Base-by-base conservation (phyloP, 495 filamentous ascomycete genomes). In the Aspergillus indologenus region DNA sequence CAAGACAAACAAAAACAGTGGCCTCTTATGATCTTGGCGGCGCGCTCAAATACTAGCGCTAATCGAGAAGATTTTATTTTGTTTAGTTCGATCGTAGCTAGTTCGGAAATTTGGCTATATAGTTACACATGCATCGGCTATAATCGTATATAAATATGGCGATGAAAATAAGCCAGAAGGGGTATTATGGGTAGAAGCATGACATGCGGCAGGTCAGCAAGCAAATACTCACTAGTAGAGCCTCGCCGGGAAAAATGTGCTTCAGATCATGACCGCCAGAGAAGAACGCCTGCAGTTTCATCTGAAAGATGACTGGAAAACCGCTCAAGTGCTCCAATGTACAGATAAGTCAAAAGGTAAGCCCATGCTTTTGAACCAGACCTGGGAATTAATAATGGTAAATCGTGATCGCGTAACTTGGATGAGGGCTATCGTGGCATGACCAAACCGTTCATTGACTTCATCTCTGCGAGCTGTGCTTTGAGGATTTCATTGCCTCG, bases 401-500 rank as follows among this genome's bases (percentile, higher is more conserved):
- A 44, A 46, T 68, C 68, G 60, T 69, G 61, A 55, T 63, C 65
- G 45, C 65, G 49, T 68, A 45, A 69, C 18, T 55, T 19, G 34
- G 44, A 49, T 19, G 18, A 22, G 51, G 34, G 40, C 74, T 56
- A 78, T 66, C 72, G 69, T 49, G 74, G 75, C 68, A 78, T 79
- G 18, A 76, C 64, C 47, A 77, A 64, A n/a, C 73, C 74, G 54
- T 76, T 72, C 61, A 75, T 71, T 47, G 70, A 54, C 61, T 78
- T 75, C 42, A 79, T 55, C 56, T 79, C 71, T 17, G 73, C 66
- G 55, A 87, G 58, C 65, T 81, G 71, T 18, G 61, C 60, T 57
- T 71, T 65, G 50, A 88, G 65, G 9, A 72, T 66, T 21, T 84
- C 72, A 68, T 94, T 94, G 2, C 85, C 89, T 45, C 75, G 73